Evolutionary conservation across 2,329 filamentous ascomycete genomes (phyloP).

Genomic region (Furcasterigmium sp.): DNA sequence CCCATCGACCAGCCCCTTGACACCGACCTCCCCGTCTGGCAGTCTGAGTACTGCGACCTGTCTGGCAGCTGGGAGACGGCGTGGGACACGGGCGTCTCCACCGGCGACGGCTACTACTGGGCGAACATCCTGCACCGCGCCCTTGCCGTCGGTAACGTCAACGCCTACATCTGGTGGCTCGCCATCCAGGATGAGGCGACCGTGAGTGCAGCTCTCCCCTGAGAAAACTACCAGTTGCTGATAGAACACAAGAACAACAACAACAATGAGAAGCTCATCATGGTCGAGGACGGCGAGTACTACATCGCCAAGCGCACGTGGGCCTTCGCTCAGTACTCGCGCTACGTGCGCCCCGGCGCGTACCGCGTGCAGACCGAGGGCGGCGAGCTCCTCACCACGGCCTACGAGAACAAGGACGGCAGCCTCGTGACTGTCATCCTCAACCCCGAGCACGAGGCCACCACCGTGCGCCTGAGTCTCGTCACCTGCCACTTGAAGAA

Average conservation of each 20-base stretch:
- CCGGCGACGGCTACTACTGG: constrained; percentile 4
- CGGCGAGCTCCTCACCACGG: constrained; percentile 23
- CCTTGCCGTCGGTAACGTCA: constrained; percentile 2
- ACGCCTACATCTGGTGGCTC: constrained; percentile 4
- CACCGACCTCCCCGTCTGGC: constrained; percentile 40
- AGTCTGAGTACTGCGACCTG: constrained; percentile 45
- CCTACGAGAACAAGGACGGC: constrained; percentile 30
- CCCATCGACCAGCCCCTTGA: constrained; percentile 28
- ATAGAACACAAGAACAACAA: too few species aligned
- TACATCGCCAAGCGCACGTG: constrained; percentile 23
- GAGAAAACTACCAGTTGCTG: too few species aligned
- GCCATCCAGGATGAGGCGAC: constrained; percentile 4
- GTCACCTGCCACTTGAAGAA: constrained; percentile 1
- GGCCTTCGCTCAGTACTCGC: constrained; percentile 32
- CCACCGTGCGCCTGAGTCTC: neutral
- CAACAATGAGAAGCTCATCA: constrained; percentile 18
- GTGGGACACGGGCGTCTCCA: constrained; percentile 37
- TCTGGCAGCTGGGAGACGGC: constrained; percentile 34
- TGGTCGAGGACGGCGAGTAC: constrained; percentile 25
- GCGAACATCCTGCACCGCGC: constrained; percentile 2
- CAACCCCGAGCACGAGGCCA: neutral
- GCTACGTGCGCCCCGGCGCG: constrained; percentile 30
- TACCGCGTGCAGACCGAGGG: constrained; percentile 22
- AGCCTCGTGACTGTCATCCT: constrained; percentile 1
- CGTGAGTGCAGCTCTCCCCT: too few species aligned